Base-by-base conservation (phyloP, 306 rosid genomes). In the Cucumis hystrix region DNA sequence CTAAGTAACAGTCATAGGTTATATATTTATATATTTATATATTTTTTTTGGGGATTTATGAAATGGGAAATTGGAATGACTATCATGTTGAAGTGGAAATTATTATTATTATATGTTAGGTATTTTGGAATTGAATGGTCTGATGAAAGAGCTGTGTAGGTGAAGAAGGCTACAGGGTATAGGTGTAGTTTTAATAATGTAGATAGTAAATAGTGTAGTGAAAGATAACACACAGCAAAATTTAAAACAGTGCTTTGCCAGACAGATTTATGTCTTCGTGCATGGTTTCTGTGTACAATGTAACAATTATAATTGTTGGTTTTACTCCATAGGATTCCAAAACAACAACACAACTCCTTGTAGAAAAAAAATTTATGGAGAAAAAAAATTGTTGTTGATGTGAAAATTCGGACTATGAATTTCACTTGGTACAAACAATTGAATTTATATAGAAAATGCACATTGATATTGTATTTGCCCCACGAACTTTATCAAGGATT, bases 381-480 rank as follows among this genome's bases (percentile, higher is more conserved):
- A 47, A 3, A 12, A 10, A 12, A 2, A 2, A 43, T 2, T 10
- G 16, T 11, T 45, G 17, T 47, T 47, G 16, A 47, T 47, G 16
- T 47, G 1, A 47, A 47, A 12, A 12, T 12, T 47, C 5, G 0
- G 6, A 47, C 52, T 33, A 3, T 4, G 37, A 33, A 3, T 33
- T 33, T 33, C 37, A 33, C 37, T 0, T 8, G 3, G 11, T 1
- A 11, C 16, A 3, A 47, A 11, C 5, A 11, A 4, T 10, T 10
- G 52, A 47, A 47, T 11, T 47, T 11, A 1, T 3, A 0, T 47
- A 47, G 52, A 47, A 11, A 11, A 10, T 33, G 37, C 52, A 45
- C 15, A 11, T 5, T 0, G 0, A 11, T 3, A 4, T 45, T 0
- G 52, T 45, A 3, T 0, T 45, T 45, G 15, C 4, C 1, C 2